Conservation (phyloP, 768 basidiomycete species). For the Multifurca ochricompacta region DNA sequence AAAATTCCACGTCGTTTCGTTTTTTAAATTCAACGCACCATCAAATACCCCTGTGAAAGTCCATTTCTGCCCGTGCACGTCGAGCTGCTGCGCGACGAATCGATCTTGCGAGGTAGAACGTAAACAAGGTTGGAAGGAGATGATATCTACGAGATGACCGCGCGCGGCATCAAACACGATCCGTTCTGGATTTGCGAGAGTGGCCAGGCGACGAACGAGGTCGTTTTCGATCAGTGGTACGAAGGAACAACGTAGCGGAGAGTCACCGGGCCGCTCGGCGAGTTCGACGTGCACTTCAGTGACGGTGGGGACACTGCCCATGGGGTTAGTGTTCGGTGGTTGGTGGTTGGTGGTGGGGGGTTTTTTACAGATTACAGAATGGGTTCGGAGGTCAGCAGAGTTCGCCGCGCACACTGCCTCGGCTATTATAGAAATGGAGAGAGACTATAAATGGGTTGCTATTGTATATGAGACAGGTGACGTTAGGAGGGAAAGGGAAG, state of each 20-base stretch:
- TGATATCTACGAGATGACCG: slow-evolving; percentile 30
- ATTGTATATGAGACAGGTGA: background rate
- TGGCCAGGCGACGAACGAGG: slow-evolving; percentile 5
- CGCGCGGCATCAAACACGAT: slow-evolving; percentile 15
- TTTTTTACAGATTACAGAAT: no score
- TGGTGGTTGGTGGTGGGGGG: background rate
- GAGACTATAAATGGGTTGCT: background rate
- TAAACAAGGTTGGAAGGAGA: slow-evolving; percentile 39
- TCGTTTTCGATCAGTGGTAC: slow-evolving; percentile 15
- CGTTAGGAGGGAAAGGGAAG: no score
- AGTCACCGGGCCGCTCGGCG: slow-evolving; percentile 16
- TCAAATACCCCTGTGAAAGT: slow-evolving; percentile 41
- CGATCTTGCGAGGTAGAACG: slow-evolving; percentile 37
- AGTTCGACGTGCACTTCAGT: slow-evolving; percentile 16
- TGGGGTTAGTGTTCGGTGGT: background rate
- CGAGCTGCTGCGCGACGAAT: slow-evolving; percentile 33
- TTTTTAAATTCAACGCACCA: slow-evolving; percentile 27
- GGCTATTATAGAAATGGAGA: background rate
- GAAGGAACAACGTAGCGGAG: slow-evolving; percentile 16
- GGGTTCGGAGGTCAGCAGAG: no score
- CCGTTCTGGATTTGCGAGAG: slow-evolving; percentile 15
- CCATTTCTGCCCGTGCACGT: slow-evolving; percentile 34
- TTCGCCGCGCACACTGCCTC: no score
- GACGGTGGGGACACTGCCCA: background rate
- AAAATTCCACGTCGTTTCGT: background rate